Evolutionary conservation across 805 yeast species (phyloP), one percentile per base, ranked within the genome.

Genomic region (Teunomyces cretensis): DNA sequence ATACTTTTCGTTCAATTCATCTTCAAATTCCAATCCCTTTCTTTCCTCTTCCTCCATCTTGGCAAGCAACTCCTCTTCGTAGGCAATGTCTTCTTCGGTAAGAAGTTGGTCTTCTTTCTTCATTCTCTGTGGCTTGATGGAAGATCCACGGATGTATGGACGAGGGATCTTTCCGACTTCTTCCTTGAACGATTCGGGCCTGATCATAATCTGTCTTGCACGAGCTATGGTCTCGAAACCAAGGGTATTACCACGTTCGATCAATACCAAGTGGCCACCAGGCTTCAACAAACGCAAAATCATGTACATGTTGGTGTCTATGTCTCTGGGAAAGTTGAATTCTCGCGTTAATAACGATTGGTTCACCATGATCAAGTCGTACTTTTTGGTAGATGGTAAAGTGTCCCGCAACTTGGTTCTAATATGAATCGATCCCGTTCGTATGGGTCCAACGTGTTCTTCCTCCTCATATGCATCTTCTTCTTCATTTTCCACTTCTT

Each of bases 191-290:
- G 79, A 76, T 54, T 86, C 96, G 0, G 97, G 97, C 53, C 98
- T 80, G n/a, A 92, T 68, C 78, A 89, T 80, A 3, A 88, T 67
- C 61, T 92, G 97, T 57, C 99, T 75, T 4, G 97, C 97, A 43
- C 97, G 74, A 0, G 96, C 95, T 46, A 90, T 77, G 2, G 81
- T 74, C 64, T 94, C 99, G 59, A 88, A 88, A 0, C 98, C 98
- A 27, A 83, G 58, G 0, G 97, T 88, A 45, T 86, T 87, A 2
- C 99, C 99, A 50, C 97, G 74, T 66, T 94, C 98, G 2, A 91
- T 67, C 1, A 94, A 61, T 1, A 90, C 83, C 9, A 92, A 64
- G 47, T 83, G 83, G 0, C 98, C 99, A 9, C 80, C 79, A 0
- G 97, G 96, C 12, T 80, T 77, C 38, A 91, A 65, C 13, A 86